These are phyloP conservation scores for Ceratocystis ficicola DNA, from an alignment of 2,329 filamentous ascomycete species.

Conservation along the genomic window DNA sequence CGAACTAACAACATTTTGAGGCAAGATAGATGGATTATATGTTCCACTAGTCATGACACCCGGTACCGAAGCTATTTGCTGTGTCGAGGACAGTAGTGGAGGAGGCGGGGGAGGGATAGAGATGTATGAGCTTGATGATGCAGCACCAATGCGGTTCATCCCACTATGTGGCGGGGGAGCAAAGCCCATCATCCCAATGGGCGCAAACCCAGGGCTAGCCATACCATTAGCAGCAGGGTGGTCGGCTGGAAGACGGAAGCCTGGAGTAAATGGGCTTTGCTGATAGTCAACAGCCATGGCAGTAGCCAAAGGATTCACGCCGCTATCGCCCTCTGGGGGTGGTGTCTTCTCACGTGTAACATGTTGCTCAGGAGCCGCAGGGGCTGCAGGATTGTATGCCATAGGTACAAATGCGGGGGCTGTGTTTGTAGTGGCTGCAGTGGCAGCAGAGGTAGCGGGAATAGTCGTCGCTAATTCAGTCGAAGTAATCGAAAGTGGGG, in stretches of 20 bases:
- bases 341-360: conserved; percentile 68
- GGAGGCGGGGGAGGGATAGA: conserved; percentile 30
- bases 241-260: conserved; percentile 37
- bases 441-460: conserved; percentile 29
- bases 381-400: conserved; percentile 69
- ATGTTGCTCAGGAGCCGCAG: conserved; percentile 59
- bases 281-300: conserved; percentile 47
- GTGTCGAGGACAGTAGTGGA: conserved; percentile 27
- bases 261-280: conserved; percentile 41
- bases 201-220: conserved; percentile 32
- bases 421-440: conserved; percentile 24
- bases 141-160: conserved; percentile 38
- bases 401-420: conserved; percentile 44
- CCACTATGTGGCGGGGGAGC: conserved; percentile 33
- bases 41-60: conserved; percentile 25
- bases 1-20: conserved; percentile 15
- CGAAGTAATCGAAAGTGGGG: neutral
- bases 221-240: conserved; percentile 35
- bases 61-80: conserved; percentile 19
- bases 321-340: conserved; percentile 44
- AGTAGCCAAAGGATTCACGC: conserved; percentile 44
- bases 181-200: conserved; percentile 33
- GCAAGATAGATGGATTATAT: conserved; percentile 8
- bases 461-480: neutral
- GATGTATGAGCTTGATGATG: conserved; percentile 28